Percentiles rank a stretch among this genome's conserved stretches.
These are phyloP conservation scores for Yarrowia hollandica DNA, from an alignment of 805 yeast species.

Conservation along the genomic window DNA sequence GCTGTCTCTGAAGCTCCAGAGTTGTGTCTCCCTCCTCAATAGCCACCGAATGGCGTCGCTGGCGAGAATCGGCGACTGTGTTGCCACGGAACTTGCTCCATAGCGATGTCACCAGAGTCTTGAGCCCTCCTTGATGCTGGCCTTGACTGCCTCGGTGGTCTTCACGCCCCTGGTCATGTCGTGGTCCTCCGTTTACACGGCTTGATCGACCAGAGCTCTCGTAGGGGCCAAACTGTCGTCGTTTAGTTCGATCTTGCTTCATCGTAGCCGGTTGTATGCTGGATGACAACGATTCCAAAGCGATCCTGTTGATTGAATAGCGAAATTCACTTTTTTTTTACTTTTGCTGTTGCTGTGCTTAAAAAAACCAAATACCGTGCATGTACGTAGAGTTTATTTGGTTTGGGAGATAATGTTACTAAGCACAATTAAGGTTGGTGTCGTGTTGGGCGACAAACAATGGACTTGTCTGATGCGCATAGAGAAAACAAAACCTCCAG, in stretches of 20 bases:
- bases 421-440: background rate
- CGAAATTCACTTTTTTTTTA: background rate
- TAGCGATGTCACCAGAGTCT: conserved; percentile 3
- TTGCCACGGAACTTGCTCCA: conserved; percentile 14
- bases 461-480: too few species aligned
- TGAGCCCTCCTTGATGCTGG: background rate
- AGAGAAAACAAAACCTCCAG: too few species aligned
- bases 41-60: conserved; percentile 15
- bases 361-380: conserved; percentile 16
- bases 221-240: conserved; percentile 12
- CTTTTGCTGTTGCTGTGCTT: conserved; percentile 1
- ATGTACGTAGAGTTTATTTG: background rate
- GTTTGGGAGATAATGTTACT: background rate
- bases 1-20: background rate
- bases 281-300: background rate
- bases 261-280: background rate
- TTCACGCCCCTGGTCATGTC: too few species aligned
- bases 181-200: background rate
- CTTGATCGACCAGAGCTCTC: background rate
- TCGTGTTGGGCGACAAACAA: too few species aligned
- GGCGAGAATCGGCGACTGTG: background rate
- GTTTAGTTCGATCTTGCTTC: conserved; percentile 18
- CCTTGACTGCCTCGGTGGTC: background rate
- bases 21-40: conserved; percentile 13
- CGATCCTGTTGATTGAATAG: conserved; percentile 1